Conservation (phyloP, 495 filamentous ascomycete genomes). For the Xylaria longipes region DNA sequence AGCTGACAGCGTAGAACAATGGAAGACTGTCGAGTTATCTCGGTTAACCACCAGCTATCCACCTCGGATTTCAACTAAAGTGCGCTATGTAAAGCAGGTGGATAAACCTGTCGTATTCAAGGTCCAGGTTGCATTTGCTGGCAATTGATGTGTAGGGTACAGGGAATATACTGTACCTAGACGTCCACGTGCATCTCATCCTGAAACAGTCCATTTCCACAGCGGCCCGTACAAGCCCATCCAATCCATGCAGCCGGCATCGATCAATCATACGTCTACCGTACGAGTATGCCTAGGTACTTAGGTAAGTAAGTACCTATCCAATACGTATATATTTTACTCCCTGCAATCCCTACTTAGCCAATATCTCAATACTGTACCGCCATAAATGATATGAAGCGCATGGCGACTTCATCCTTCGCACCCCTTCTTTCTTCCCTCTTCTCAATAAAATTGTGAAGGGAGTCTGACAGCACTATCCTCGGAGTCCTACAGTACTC, state of each 20-base stretch:
- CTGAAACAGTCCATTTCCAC: not conserved
- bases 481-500: constrained; percentile 2
- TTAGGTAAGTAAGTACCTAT: not conserved
- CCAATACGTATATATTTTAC: not conserved
- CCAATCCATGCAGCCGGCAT: not conserved
- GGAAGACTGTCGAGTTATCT: not conserved
- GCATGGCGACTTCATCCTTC: not conserved
- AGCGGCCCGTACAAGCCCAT: constrained; percentile 15
- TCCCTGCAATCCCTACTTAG: not conserved
- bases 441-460: not conserved
- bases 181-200: constrained; percentile 7
- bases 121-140: not conserved
- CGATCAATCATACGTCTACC: not conserved
- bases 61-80: not conserved
- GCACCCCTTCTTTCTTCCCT: not conserved
- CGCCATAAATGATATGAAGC: not conserved
- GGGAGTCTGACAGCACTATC: not conserved
- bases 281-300: too few relatives aligned
- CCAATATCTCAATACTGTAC: not conserved
- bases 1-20: not conserved
- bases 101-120: not conserved
- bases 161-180: not conserved
- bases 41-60: not conserved
- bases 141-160: constrained; percentile 2
- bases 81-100: constrained; percentile 7